These are phyloP conservation scores for Globisporangium okanoganense DNA, from an alignment of 352 stramenopile species.

Conservation along the genomic window DNA sequence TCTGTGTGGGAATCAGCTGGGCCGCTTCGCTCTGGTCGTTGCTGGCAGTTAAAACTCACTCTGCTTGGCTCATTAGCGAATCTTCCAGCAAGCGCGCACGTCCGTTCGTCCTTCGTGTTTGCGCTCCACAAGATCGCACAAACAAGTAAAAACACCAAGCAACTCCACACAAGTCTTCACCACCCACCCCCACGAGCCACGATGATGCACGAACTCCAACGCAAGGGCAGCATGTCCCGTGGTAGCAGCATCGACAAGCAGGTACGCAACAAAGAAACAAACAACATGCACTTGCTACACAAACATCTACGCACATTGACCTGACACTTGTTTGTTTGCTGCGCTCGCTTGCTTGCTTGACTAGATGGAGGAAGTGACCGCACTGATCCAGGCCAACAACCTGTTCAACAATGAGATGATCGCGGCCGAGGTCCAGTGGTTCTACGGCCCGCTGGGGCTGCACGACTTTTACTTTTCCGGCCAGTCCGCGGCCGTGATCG, in stretches of 20 bases:
- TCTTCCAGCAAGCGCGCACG: conserved; percentile 4
- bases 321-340: conserved; percentile 2
- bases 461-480: conserved; percentile 85
- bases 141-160: neutral
- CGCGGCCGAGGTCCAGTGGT: conserved; percentile 73
- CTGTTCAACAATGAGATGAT: conserved; percentile 63
- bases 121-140: neutral
- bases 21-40: neutral
- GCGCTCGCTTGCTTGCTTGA: neutral
- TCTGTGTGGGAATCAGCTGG: neutral
- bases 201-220: conserved; percentile 8
- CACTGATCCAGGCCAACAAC: conserved; percentile 45
- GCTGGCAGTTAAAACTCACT: neutral
- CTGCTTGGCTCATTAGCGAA: neutral
- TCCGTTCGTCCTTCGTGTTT: neutral
- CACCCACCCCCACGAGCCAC: neutral
- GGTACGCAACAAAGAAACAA: neutral
- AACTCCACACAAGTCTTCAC: neutral
- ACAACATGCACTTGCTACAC: too few species aligned
- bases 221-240: conserved; percentile 14
- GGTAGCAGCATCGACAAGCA: conserved; percentile 17
- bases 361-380: conserved; percentile 64
- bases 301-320: too few species aligned
- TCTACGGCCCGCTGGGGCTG: conserved; percentile 73
- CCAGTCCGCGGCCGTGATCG: conserved; percentile 57